Conservation (phyloP, 1,284 basidiomycete genomes). For the Phaffia rhodozyma region DNA sequence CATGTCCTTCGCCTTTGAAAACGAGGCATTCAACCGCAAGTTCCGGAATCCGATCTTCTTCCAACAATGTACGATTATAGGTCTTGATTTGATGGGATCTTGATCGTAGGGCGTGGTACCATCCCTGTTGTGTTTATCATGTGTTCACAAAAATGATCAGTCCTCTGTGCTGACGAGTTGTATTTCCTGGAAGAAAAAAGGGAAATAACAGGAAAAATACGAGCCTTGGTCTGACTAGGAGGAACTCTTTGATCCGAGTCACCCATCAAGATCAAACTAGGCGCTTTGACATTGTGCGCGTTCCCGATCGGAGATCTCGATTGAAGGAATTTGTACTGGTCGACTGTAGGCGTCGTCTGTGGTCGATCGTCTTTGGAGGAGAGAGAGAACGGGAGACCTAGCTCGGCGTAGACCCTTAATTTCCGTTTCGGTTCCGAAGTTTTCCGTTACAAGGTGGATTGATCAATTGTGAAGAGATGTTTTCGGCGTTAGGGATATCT, state of each 20-base stretch:
- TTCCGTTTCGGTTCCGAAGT: too few species aligned
- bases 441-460: too few species aligned
- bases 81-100: constrained; percentile 14
- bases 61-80: background rate
- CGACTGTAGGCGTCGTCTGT: constrained; percentile 38
- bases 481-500: too few species aligned
- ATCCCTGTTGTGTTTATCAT: background rate
- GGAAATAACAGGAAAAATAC: constrained; percentile 20
- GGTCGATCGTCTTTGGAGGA: constrained; percentile 20
- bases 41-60: constrained; percentile 17
- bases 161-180: background rate
- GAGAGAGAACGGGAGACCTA: constrained; percentile 39
- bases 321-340: constrained; percentile 40
- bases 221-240: constrained; percentile 49
- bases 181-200: background rate
- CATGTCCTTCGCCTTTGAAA: constrained; percentile 52
- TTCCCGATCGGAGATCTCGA: constrained; percentile 48
- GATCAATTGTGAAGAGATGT: too few species aligned
- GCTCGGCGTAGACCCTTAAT: constrained; percentile 42
- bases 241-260: constrained; percentile 51
- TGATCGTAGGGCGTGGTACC: constrained; percentile 51
- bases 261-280: constrained; percentile 51
- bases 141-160: background rate
- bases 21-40: constrained; percentile 47
- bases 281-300: constrained; percentile 43